A percentile compares a stretch with the other conserved stretches of the same genome.
These are phyloP conservation scores for Bauhinia variegata DNA, from an alignment of 306 rosid species.

Conservation along the genomic window DNA sequence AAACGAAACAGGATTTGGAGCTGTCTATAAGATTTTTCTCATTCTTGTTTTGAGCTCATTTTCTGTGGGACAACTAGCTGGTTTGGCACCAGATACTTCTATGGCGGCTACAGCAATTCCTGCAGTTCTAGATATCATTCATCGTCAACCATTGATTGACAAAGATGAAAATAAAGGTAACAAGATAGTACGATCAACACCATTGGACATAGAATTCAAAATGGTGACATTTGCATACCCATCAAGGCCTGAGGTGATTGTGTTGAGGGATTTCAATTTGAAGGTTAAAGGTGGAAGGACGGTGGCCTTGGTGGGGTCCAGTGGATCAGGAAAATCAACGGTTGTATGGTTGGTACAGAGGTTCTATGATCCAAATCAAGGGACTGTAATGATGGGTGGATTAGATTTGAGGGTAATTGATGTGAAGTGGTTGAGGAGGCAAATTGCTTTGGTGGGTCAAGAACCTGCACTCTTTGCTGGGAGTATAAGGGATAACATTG, in stretches of 20 bases:
- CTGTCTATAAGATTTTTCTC: slow-evolving; percentile 74
- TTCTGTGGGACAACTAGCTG: slow-evolving; percentile 91
- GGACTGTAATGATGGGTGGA: slow-evolving; percentile 79
- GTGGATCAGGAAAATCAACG: slow-evolving; percentile 95
- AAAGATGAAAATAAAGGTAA: slow-evolving; percentile 39
- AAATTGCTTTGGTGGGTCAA: slow-evolving; percentile 87
- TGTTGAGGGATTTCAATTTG: slow-evolving; percentile 67
- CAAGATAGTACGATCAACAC: slow-evolving; percentile 58
- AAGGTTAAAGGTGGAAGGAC: slow-evolving; percentile 71
- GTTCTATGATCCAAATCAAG: slow-evolving; percentile 87
- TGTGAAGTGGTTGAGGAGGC: slow-evolving; percentile 83
- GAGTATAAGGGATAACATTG: slow-evolving; percentile 80
- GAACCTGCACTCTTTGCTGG: slow-evolving; percentile 87
- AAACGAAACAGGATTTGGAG: slow-evolving; percentile 53
- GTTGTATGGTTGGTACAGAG: slow-evolving; percentile 84
- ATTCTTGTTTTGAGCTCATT: slow-evolving; percentile 93
- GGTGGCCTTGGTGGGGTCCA: slow-evolving; percentile 81
- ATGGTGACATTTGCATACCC: slow-evolving; percentile 88
- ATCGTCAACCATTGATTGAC: slow-evolving; percentile 64
- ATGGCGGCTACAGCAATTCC: slow-evolving; percentile 72
- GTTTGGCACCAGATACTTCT: slow-evolving; percentile 89
- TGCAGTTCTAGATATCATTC: slow-evolving; percentile 64
- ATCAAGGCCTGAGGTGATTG: slow-evolving; percentile 71
- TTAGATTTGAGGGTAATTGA: slow-evolving; percentile 69
- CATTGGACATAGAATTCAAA: slow-evolving; percentile 62